Evolutionary conservation across 441 rosid genomes (phyloP).

Genomic region (Kokia cookei): DNA sequence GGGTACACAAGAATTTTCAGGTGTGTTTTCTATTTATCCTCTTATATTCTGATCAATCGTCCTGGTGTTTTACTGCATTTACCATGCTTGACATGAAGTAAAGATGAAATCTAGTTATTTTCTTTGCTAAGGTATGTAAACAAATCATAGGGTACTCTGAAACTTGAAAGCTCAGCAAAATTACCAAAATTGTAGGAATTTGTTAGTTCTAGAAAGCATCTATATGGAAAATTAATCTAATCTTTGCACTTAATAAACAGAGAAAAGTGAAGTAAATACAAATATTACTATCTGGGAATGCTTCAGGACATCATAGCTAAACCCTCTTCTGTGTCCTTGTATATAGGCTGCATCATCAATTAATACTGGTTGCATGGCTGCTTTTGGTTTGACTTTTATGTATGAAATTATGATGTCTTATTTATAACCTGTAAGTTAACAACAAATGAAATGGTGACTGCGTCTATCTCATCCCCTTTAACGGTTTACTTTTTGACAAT

Average conservation of each 20-base stretch:
- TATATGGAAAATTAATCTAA: background rate
- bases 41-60: background rate
- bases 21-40: constrained; percentile 25
- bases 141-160: background rate
- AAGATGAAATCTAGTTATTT: background rate
- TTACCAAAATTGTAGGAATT: background rate
- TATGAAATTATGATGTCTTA: background rate
- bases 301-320: background rate
- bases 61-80: background rate
- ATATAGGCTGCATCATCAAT: background rate
- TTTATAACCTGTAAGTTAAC: background rate
- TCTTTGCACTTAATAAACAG: background rate
- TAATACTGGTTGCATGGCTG: background rate
- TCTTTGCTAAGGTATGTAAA: background rate
- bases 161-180: background rate
- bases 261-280: background rate
- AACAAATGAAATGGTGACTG: background rate
- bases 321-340: background rate
- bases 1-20: constrained; percentile 97
- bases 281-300: background rate
- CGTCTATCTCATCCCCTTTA: background rate
- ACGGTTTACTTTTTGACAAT: background rate
- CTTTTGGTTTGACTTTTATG: background rate
- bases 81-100: background rate
- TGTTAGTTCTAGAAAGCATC: background rate